phyloP scores from a whole-genome alignment of 768 basidiomycete genomes.

The Leccinum subtestaceum region DNA sequence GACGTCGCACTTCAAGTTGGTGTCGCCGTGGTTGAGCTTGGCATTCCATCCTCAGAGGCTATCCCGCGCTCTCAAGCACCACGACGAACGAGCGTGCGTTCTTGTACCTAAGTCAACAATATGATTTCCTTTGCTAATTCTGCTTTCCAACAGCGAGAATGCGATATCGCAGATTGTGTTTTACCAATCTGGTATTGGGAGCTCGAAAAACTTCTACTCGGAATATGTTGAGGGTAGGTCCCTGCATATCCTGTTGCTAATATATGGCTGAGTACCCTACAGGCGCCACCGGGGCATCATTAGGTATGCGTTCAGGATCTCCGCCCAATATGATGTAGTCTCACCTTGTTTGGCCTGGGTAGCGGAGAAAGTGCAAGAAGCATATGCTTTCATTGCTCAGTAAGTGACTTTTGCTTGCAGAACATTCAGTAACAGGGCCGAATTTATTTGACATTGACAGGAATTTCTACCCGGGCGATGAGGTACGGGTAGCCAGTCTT shows the following conservation, averaged over 20 bases:
- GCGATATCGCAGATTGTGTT: constrained; percentile 61
- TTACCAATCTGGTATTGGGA: constrained; percentile 62
- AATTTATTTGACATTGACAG: constrained; percentile 33
- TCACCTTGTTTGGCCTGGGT: constrained; percentile 3
- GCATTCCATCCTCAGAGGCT: constrained; percentile 40
- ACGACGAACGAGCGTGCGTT: constrained; percentile 42
- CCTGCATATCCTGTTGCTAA: neutral
- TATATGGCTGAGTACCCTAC: constrained; percentile 10
- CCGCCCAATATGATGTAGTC: neutral
- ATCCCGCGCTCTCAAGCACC: constrained; percentile 48
- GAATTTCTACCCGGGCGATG: constrained; percentile 70
- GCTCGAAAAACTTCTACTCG: constrained; percentile 55
- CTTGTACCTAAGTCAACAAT: neutral
- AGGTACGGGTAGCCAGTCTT: constrained; percentile 39
- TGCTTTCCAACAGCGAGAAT: constrained; percentile 24
- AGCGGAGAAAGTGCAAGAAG: constrained; percentile 77
- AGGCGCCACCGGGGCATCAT: constrained; percentile 63
- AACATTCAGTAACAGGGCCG: neutral
- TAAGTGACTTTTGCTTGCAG: constrained; percentile 35
- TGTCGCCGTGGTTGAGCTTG: neutral
- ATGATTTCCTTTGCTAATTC: neutral
- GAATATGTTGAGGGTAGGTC: constrained; percentile 58
- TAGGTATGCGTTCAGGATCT: constrained; percentile 41
- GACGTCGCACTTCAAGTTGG: neutral
- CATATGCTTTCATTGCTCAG: constrained; percentile 80